Evolutionary conservation across 306 rosid genomes (phyloP), one percentile per base, ranked within the genome.

Genomic region (Prinsepia uniflora): DNA sequence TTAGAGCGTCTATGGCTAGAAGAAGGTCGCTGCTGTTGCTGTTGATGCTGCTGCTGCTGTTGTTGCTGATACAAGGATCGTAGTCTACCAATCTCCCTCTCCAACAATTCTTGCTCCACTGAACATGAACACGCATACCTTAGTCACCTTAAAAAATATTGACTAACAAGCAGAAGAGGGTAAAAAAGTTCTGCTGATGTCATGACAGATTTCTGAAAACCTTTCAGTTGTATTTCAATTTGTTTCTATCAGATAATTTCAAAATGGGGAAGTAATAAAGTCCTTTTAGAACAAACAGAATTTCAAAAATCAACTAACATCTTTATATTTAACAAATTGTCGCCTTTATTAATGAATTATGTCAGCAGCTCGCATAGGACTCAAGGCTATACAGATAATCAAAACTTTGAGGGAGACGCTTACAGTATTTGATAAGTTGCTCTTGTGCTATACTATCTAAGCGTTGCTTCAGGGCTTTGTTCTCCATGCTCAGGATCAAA

Each of bases 51-150:
- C 8, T 85, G 88, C 56, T 79, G 90, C 59, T 87, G 90, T 63
- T 87, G 86, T 74, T 90, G 96, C 76, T 91, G 87, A 75, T 84
- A 88, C 85, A 95, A 57, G 34, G 83, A 2, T 67, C 96, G 87
- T 65, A 95, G 80, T 88, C 99, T 87, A 70, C 96, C 96, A 39
- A 95, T 86, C 89, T 95, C 99, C 79, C 96, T 95, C 80, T 95
- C 99, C 85, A 95, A 82, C 57, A 95, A 97, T 85, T 95, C 99
- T 74, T 95, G 99, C 82, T 95, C 99, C 96, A 95, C 99, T 95
- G 85, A 63, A 87, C 65, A 83, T 70, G 73, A 76, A 72, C 73
- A 73, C 20, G 47, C 42, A 75, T 11, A 75, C 76, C 65, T 90
- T 71, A 90, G 88, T 67, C 79, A 44, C 53, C 74, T 61, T 22